Conservation (phyloP, 2,329 filamentous ascomycete genomes). For the Zymoseptoria tritici region DNA sequence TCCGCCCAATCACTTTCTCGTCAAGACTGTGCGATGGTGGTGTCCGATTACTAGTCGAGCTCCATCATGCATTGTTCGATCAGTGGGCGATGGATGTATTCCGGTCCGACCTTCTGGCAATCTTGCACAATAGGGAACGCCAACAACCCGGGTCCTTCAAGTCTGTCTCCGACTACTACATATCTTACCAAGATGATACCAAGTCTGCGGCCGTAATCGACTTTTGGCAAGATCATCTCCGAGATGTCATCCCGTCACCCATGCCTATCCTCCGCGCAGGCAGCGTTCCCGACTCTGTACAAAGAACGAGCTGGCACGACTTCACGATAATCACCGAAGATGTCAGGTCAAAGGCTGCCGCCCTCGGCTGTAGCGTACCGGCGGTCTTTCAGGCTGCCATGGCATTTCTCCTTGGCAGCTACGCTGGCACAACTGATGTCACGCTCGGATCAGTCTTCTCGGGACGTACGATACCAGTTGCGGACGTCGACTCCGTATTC, state of each 20-base stretch:
- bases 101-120: slow-evolving; percentile 55
- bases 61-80: slow-evolving; percentile 84
- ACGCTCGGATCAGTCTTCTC: slow-evolving; percentile 75
- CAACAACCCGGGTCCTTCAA: slow-evolving; percentile 52
- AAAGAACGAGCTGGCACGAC: slow-evolving; percentile 17
- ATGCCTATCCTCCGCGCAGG: slow-evolving; percentile 54
- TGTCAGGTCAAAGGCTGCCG: slow-evolving; percentile 7
- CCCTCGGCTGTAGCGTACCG: slow-evolving; percentile 52
- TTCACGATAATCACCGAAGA: slow-evolving; percentile 6
- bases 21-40: slow-evolving; percentile 31
- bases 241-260: slow-evolving; percentile 46
- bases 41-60: slow-evolving; percentile 43
- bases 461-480: slow-evolving; percentile 65
- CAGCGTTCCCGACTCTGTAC: slow-evolving; percentile 10
- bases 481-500: slow-evolving; percentile 62
- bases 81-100: slow-evolving; percentile 81
- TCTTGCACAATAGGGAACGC: slow-evolving; percentile 37
- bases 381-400: slow-evolving; percentile 69
- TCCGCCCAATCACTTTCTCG: slow-evolving; percentile 58
- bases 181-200: slow-evolving; percentile 8
- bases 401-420: slow-evolving; percentile 56
- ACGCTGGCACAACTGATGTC: slow-evolving; percentile 59
- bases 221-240: slow-evolving; percentile 65
- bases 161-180: slow-evolving; percentile 48
- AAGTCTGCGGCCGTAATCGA: slow-evolving; percentile 40